Evolutionary conservation across 495 filamentous ascomycete genomes (phyloP).

Genomic region (Poronia punctata): DNA sequence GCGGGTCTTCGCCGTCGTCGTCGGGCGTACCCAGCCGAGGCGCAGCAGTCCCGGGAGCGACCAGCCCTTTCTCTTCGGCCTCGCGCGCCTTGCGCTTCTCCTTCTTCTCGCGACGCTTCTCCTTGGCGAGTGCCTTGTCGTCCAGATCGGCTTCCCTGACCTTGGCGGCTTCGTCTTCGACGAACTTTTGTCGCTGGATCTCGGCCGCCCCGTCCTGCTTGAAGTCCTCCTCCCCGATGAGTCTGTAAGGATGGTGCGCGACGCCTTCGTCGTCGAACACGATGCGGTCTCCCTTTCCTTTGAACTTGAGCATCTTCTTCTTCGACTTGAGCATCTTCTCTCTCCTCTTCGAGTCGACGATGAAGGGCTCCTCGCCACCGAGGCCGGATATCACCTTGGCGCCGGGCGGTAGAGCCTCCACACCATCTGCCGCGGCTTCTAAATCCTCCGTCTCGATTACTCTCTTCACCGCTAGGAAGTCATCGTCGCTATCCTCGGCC

Average conservation of each 20-base stretch:
- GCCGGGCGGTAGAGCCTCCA: conserved; percentile 23
- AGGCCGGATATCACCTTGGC: conserved; percentile 43
- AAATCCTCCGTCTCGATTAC: conserved; percentile 54
- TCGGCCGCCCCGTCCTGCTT: conserved; percentile 63
- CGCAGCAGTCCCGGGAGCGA: conserved; percentile 22
- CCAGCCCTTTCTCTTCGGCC: conserved; percentile 44
- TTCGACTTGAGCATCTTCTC: conserved; percentile 91
- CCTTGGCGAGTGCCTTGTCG: conserved; percentile 73
- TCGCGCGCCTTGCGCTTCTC: conserved; percentile 79
- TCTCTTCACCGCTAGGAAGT: conserved; percentile 86
- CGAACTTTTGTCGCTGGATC: conserved; percentile 65
- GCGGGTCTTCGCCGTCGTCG: conserved; percentile 38
- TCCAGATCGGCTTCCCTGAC: conserved; percentile 70
- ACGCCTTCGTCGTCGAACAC: conserved; percentile 90
- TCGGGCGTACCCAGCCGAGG: conserved; percentile 22
- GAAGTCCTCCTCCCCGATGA: conserved; percentile 78
- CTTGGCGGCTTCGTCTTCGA: conserved; percentile 63
- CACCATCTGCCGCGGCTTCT: conserved; percentile 27
- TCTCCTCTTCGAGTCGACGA: conserved; percentile 86
- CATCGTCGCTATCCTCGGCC: conserved; percentile 50
- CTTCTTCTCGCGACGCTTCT: conserved; percentile 78
- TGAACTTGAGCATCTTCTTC: conserved; percentile 85
- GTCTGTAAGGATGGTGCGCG: conserved; percentile 76
- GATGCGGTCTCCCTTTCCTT: conserved; percentile 73
- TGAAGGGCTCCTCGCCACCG: conserved; percentile 54